A percentile compares a stretch with the other conserved stretches of the same genome.
phyloP scores from a whole-genome alignment of 257 asterid genomes.

The Perilla frutescens region DNA sequence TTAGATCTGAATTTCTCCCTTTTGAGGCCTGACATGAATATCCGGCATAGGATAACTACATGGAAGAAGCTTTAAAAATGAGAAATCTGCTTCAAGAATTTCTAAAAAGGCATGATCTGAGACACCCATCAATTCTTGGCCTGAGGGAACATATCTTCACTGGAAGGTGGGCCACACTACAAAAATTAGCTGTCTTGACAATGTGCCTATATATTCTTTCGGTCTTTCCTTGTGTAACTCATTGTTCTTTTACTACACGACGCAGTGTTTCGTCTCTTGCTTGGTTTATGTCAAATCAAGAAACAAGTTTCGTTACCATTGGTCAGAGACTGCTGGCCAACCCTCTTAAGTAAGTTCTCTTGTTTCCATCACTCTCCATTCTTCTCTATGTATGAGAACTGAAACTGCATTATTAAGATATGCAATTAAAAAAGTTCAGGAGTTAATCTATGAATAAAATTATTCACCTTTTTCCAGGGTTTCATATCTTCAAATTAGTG shows the following conservation, averaged over 20 bases:
- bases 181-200: constrained; percentile 22
- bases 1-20: constrained; percentile 28
- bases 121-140: constrained; percentile 93
- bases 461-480: background rate
- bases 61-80: constrained; percentile 99
- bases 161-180: constrained; percentile 71
- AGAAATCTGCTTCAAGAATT: constrained; percentile 96
- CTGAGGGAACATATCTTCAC: constrained; percentile 98
- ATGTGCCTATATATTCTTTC: background rate
- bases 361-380: constrained; percentile 17
- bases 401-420: background rate
- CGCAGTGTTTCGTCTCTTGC: constrained; percentile 99
- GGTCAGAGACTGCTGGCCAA: constrained; percentile 97
- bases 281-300: constrained; percentile 99
- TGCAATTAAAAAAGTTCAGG: background rate
- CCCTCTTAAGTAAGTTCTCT: constrained; percentile 81
- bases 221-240: constrained; percentile 16
- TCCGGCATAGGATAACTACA: constrained; percentile 79
- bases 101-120: constrained; percentile 82
- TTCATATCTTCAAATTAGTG: background rate
- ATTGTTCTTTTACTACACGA: constrained; percentile 33
- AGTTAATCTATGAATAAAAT: background rate
- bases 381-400: background rate
- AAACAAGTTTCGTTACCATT: constrained; percentile 95
- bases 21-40: constrained; percentile 42